Base-by-base conservation (phyloP, 331 rosid genomes). In the Pyrus hybrid region DNA sequence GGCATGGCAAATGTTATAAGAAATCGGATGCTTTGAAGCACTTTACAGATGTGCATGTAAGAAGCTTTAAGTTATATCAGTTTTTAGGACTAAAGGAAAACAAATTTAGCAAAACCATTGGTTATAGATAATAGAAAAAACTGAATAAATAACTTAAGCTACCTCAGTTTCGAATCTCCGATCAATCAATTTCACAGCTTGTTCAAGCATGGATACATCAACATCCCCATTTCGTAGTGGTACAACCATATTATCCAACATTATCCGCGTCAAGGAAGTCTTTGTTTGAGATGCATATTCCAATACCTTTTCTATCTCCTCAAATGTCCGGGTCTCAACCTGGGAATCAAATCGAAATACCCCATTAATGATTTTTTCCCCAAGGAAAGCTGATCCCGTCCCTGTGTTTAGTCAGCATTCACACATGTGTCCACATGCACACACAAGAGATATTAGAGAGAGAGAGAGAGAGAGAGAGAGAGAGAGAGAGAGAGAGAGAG, bases 211-310 rank as follows among this genome's bases (percentile, higher is more conserved):
- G 77, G 88, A 81, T 67, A 88, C 87, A 37, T 94, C 97, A 60
- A 94, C 88, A 66, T 92, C 90, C 4, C 93, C 97, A 68, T 89
- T 83, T 26, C 87, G 82, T 73, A 87, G 83, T 49, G 97, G 97
- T 62, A 86, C 87, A 72, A 90, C 97, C 99, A 94, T 92, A 80
- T 94, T 90, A 78, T 94, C 97, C 95, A 90, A 84, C 99, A 94
- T 92, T 72, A 92, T 89, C 73, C 92, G 83, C 77, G 91, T 90
- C 83, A 94, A 78, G 72, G 85, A 86, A 41, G 97, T 92, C 83
- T 87, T 85, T 64, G 88, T 85, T 80, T 90, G 88, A 61, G 90
- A 81, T 54, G 99, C 91, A 77, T 88, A 88, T 53, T 79, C 76
- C 45, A 92, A 79, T 64, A 85, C 96, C 78, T 90, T 91, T 18